Percentiles rank a stretch among this genome's conserved stretches.
Evolutionary conservation across 1,284 basidiomycete genomes (phyloP).

Genomic region (Mycena sp.): DNA sequence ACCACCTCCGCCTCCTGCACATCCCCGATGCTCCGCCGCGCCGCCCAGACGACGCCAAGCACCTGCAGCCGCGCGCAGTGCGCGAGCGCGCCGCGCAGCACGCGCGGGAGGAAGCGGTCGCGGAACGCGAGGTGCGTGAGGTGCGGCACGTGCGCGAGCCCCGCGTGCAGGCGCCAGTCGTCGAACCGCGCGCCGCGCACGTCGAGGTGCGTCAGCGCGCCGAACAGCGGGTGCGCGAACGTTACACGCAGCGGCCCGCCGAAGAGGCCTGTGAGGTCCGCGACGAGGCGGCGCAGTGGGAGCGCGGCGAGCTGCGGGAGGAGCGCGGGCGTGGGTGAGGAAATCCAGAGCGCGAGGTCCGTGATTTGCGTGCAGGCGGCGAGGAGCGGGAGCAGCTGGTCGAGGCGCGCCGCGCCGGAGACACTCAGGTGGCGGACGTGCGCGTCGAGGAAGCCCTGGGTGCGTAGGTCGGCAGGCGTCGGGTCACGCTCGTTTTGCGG

Average conservation of each 20-base stretch:
- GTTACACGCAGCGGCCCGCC: slow-evolving; percentile 12
- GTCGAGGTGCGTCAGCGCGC: slow-evolving; percentile 23
- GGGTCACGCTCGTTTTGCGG: background rate
- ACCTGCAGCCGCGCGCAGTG: slow-evolving; percentile 15
- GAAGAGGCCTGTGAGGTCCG: slow-evolving; percentile 15
- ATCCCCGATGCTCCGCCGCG: slow-evolving; percentile 5
- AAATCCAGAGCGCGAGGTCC: slow-evolving; percentile 18
- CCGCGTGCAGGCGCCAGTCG: slow-evolving; percentile 16
- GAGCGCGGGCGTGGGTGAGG: slow-evolving; percentile 4
- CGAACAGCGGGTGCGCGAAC: slow-evolving; percentile 13
- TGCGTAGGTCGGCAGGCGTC: slow-evolving; percentile 3
- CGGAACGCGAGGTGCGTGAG: slow-evolving; percentile 26
- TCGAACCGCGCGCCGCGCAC: slow-evolving; percentile 16
- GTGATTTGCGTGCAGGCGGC: slow-evolving; percentile 1
- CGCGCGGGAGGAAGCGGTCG: slow-evolving; percentile 14
- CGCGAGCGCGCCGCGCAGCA: slow-evolving; percentile 16
- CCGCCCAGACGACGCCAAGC: slow-evolving; percentile 19
- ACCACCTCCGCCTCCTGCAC: slow-evolving; percentile 15
- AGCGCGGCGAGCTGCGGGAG: background rate
- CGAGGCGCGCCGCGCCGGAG: background rate
- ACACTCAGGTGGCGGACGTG: slow-evolving; percentile 11
- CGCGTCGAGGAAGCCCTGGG: slow-evolving; percentile 2
- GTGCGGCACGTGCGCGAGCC: slow-evolving; percentile 6
- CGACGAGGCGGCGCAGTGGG: background rate
- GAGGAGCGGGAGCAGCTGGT: slow-evolving; percentile 11